Conservation (phyloP, 2,329 filamentous ascomycete genomes). For the Alternaria incomplexa region DNA sequence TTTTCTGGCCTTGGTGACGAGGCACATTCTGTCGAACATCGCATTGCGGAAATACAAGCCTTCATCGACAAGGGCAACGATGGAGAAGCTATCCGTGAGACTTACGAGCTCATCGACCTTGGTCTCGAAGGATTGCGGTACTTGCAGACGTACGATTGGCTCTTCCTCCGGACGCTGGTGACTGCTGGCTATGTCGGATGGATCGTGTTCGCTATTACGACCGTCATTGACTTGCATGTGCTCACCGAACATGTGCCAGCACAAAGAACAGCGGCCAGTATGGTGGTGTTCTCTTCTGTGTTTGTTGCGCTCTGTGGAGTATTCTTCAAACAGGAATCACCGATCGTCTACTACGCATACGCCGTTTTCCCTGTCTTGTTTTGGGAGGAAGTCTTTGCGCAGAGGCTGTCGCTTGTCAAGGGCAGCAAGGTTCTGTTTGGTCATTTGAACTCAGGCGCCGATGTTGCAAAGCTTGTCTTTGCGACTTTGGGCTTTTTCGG, state of each 20-base stretch:
- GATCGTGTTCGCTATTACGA: conserved; percentile 91
- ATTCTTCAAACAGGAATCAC: conserved; percentile 79
- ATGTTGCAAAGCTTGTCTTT: conserved; percentile 64
- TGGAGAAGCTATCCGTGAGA: conserved; percentile 80
- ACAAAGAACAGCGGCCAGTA: conserved; percentile 65
- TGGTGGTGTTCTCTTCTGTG: conserved; percentile 73
- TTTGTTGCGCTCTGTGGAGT: conserved; percentile 79
- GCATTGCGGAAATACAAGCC: conserved; percentile 69
- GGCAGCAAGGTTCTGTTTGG: conserved; percentile 73
- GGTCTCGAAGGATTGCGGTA: conserved; percentile 86
- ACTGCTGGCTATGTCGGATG: conserved; percentile 92
- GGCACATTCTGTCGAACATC: conserved; percentile 67
- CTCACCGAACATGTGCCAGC: conserved; percentile 72
- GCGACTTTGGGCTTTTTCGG: conserved; percentile 72
- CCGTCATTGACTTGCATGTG: conserved; percentile 86
- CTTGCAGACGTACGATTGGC: conserved; percentile 97
- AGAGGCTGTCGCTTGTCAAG: conserved; percentile 70
- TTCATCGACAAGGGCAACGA: conserved; percentile 71
- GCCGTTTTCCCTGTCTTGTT: conserved; percentile 91
- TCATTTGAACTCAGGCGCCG: conserved; percentile 67
- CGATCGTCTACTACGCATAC: conserved; percentile 86
- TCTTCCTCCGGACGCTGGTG: conserved; percentile 88
- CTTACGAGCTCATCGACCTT: conserved; percentile 75
- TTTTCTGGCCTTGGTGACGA: conserved; percentile 72
- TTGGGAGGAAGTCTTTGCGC: conserved; percentile 93